phyloP scores from a whole-genome alignment of 805 yeast genomes.

The Lipomyces anomalus region DNA sequence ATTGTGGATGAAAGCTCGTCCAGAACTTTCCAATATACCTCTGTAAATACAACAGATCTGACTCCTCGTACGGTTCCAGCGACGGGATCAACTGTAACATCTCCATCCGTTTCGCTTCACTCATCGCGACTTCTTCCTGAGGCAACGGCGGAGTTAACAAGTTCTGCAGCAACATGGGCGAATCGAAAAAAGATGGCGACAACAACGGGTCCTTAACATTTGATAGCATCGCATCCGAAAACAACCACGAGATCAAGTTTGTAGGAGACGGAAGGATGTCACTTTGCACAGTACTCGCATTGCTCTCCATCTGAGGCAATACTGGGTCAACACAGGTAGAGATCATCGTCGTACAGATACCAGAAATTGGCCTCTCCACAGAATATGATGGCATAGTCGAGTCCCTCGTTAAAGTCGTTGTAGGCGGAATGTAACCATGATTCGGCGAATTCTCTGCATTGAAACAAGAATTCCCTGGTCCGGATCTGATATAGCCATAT shows the following conservation, averaged over 20 bases:
- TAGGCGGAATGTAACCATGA: too few relatives aligned
- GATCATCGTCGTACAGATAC: too few relatives aligned
- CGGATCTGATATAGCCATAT: too few relatives aligned
- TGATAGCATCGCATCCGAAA: constrained; percentile 34
- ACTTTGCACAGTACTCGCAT: too few relatives aligned
- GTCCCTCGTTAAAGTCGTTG: too few relatives aligned
- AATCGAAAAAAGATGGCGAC: constrained; percentile 37
- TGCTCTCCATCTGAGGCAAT: too few relatives aligned
- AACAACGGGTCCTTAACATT: constrained; percentile 26
- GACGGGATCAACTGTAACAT: constrained; percentile 26
- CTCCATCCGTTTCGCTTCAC: constrained; percentile 30
- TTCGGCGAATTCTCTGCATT: too few relatives aligned
- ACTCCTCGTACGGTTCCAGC: constrained; percentile 37
- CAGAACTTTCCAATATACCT: constrained; percentile 40
- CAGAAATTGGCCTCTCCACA: too few relatives aligned
- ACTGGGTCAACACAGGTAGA: too few relatives aligned
- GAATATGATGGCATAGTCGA: too few relatives aligned
- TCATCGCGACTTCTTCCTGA: constrained; percentile 29
- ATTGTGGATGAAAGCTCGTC: constrained; percentile 55
- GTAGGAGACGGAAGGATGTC: constrained; percentile 18
- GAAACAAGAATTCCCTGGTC: too few relatives aligned
- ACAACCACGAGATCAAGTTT: constrained; percentile 36
- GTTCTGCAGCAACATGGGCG: too few relatives aligned
- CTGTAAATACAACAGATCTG: constrained; percentile 31
- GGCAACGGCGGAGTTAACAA: constrained; percentile 36